Base-by-base conservation (phyloP, 164 flowering plant genomes). In the Vitis rupestris region DNA sequence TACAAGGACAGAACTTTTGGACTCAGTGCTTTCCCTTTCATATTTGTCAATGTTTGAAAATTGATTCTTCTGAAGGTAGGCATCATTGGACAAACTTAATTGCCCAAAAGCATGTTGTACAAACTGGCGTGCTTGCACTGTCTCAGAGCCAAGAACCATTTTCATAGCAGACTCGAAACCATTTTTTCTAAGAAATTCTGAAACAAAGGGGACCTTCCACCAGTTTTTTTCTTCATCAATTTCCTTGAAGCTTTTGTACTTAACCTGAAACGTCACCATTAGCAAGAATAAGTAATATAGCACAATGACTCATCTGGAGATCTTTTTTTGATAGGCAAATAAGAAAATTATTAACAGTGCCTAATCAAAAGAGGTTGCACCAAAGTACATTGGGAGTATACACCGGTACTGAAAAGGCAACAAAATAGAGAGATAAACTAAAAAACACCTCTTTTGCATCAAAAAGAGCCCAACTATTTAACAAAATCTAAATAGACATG, bases 91-190 rank as follows among this genome's bases (percentile, higher is more conserved):
- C 70, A 87, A 80, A 63, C 84, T 88, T 29, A 95, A 72, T 75
- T 87, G 88, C 65, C 93, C 88, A 82, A 95, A 93, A 51, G 96
- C 97, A 87, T 82, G 86, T 76, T 90, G 82, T 51, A 91, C 99
- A 81, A 95, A 93, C 70, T 95, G 81, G 60, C 93, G 84, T 23
- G 91, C 94, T 70, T 85, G 93, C 53, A 95, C 88, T 56, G 86
- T 79, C 64, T 91, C 97, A 65, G 97, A 84, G 47, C 97, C 97
- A 75, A 78, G 67, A 75, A 87, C 69, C 71, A 29, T 77, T 80
- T 83, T 86, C 51, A 91, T 44, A 55, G 94, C 85, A 78, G 94
- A 77, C 15, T 79, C 89, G 63, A 90, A 76, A 59, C 83, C 84
- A 52, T 80, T 82, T 60, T 72, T 85, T 17, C 74, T 79, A 50